Base-by-base conservation (phyloP, 371 early-diverging fungal species). In the Mortierella sp. region DNA sequence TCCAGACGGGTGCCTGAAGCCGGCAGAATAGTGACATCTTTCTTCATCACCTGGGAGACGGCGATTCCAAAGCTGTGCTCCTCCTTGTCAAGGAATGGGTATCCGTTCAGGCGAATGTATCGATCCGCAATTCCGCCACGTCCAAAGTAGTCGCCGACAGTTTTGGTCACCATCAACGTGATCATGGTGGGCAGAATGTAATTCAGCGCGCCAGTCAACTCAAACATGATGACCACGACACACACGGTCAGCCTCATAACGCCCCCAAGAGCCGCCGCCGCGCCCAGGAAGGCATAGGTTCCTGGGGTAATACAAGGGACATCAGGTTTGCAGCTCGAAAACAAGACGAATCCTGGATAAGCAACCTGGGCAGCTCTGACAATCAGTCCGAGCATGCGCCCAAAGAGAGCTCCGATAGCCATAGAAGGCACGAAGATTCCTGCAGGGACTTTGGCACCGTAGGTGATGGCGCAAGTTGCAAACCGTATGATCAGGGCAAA, bases 141-240 rank as follows among this genome's bases (percentile, higher is more conserved):
- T 44, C 92, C 92, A 84, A 98, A 93, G 70, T 91, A 89, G 81
- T 98, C 99, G 29, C 95, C 98, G 5, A 96, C 94, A 77, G 96
- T 94, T 75, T 96, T 96, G 16, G 98, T 94, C 7, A 96, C 92
- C 94, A 98, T 96, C 56, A 99, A 90, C 12, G 95, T 93, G 78
- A 98, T 94, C 98, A 98, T 97, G 5, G 97, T 95, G 0, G 99
- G 99, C 54, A 99, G 90, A 71, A 98, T 95, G 79, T 97, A 97
- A 46, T 95, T 95, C 41, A 98, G 89, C 10, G 96, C 96, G 11
- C 98, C 98, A 0, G 99, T 99, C 60, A 99, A 88, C 84, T 99
- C 99, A 86, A 98, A 97, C 97, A 99, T 98, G 78, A 99, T 97
- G 4, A 99, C 98, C 0, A 96, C 96, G 29, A 97, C 93, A 38